Evolutionary conservation across 2,329 filamentous ascomycete species (phyloP).

Genomic region (Aspergillus terreus): DNA sequence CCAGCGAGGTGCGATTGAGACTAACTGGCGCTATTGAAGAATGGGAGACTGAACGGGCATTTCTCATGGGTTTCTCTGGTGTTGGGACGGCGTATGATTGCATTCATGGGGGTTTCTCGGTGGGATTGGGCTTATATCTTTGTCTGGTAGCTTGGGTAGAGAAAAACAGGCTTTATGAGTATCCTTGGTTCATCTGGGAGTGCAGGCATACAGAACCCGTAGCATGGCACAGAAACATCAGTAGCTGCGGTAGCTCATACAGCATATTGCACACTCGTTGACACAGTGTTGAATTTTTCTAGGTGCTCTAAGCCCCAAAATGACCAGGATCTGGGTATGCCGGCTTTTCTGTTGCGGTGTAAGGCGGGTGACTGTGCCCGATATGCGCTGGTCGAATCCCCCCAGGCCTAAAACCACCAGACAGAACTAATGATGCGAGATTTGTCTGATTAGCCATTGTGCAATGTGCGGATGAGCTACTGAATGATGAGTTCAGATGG

Average conservation of each 20-base stretch:
- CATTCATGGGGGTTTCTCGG: neutral
- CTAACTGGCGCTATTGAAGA: constrained; percentile 1
- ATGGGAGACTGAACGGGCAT: neutral
- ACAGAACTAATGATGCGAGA: neutral
- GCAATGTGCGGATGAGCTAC: too few relatives aligned
- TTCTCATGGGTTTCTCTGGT: neutral
- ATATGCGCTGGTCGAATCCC: neutral
- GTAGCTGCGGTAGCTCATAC: too few relatives aligned
- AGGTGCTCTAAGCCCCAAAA: too few relatives aligned
- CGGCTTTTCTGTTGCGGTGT: too few relatives aligned
- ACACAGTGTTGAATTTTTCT: too few relatives aligned
- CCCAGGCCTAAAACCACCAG: neutral
- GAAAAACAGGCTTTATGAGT: constrained; percentile 6
- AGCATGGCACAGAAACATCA: too few relatives aligned
- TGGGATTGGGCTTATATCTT: neutral
- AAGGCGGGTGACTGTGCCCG: too few relatives aligned
- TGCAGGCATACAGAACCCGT: too few relatives aligned
- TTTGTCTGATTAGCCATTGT: neutral
- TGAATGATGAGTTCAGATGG: too few relatives aligned
- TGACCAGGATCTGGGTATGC: too few relatives aligned
- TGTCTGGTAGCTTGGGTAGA: constrained; percentile 16
- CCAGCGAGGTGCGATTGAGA: constrained; percentile 9
- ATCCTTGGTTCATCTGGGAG: too few relatives aligned
- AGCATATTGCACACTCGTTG: too few relatives aligned
- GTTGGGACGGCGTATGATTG: neutral